These are phyloP conservation scores for Fulvia fulva DNA, from an alignment of 2,329 filamentous ascomycete species.

Conservation along the genomic window DNA sequence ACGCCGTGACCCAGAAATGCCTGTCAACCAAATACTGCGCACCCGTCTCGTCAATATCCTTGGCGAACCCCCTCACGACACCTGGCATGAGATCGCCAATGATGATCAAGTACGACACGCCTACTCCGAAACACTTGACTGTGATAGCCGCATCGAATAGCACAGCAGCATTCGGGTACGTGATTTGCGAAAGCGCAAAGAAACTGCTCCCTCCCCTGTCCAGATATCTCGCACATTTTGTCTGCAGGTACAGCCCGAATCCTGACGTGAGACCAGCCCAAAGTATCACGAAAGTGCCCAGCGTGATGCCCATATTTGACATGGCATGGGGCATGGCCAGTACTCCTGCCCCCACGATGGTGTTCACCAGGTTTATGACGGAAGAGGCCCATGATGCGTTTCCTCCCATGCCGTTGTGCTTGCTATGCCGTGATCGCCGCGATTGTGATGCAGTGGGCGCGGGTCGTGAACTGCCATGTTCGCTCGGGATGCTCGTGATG, in stretches of 20 bases:
- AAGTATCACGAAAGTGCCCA: conserved; percentile 77
- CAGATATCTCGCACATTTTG: conserved; percentile 86
- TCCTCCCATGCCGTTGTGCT: conserved; percentile 64
- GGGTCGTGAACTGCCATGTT: conserved; percentile 38
- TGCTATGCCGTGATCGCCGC: conserved; percentile 58
- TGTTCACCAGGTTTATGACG: conserved; percentile 93
- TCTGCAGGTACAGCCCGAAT: conserved; percentile 92
- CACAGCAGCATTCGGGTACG: conserved; percentile 92
- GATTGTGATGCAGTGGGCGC: conserved; percentile 43
- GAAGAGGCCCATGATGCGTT: conserved; percentile 87
- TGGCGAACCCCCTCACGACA: conserved; percentile 75
- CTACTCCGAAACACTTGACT: conserved; percentile 96
- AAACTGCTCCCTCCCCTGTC: conserved; percentile 87
- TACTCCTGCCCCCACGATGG: conserved; percentile 91
- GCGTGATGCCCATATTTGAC: conserved; percentile 88
- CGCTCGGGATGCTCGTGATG: conserved; percentile 38
- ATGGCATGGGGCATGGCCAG: conserved; percentile 94
- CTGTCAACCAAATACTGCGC: conserved; percentile 77
- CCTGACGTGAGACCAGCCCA: conserved; percentile 88
- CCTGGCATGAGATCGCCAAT: conserved; percentile 98
- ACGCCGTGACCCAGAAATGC: conserved; percentile 96
- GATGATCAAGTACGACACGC: conserved; percentile 96
- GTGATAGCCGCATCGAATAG: conserved; percentile 95
- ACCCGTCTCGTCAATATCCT: conserved; percentile 48
- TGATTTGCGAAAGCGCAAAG: conserved; percentile 94